Percentiles rank a stretch among this genome's conserved stretches.
phyloP scores from a whole-genome alignment of 2,329 filamentous ascomycete genomes.

The Sclerotinia trifoliorum region DNA sequence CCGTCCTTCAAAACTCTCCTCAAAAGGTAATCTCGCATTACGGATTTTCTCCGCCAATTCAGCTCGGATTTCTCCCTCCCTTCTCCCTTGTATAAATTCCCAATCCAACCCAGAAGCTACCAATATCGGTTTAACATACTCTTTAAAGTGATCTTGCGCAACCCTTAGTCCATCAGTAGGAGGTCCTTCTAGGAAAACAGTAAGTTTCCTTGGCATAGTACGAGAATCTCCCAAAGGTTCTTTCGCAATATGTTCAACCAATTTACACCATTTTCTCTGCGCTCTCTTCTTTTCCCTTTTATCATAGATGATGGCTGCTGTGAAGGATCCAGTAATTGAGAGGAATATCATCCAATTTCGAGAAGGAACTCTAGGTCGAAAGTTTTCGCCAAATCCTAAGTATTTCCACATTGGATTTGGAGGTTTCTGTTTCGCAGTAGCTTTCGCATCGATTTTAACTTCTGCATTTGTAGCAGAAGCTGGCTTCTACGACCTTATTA shows the following conservation, averaged over 20 bases:
- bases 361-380: constrained; percentile 82
- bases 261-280: constrained; percentile 80
- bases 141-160: constrained; percentile 92
- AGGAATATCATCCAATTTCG: constrained; percentile 98
- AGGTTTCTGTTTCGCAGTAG: constrained; percentile 47
- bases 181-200: constrained; percentile 80
- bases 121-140: constrained; percentile 91
- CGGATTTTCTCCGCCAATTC: constrained; percentile 84
- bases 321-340: constrained; percentile 72
- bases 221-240: constrained; percentile 67
- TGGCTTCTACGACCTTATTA: constrained; percentile 31
- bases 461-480: constrained; percentile 40
- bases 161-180: constrained; percentile 80
- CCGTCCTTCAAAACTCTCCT: constrained; percentile 45
- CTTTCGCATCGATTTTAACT: constrained; percentile 39
- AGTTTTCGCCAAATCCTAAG: constrained; percentile 75
- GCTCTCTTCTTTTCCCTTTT: constrained; percentile 82
- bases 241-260: constrained; percentile 79
- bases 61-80: constrained; percentile 88
- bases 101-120: constrained; percentile 90
- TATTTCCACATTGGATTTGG: constrained; percentile 73
- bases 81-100: constrained; percentile 89
- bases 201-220: constrained; percentile 77
- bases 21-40: constrained; percentile 54
- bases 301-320: constrained; percentile 84